Percentiles rank a stretch among this genome's conserved stretches.
These are phyloP conservation scores for Colletotrichum truncatum DNA, from an alignment of 2,329 filamentous ascomycete species.

Conservation along the genomic window DNA sequence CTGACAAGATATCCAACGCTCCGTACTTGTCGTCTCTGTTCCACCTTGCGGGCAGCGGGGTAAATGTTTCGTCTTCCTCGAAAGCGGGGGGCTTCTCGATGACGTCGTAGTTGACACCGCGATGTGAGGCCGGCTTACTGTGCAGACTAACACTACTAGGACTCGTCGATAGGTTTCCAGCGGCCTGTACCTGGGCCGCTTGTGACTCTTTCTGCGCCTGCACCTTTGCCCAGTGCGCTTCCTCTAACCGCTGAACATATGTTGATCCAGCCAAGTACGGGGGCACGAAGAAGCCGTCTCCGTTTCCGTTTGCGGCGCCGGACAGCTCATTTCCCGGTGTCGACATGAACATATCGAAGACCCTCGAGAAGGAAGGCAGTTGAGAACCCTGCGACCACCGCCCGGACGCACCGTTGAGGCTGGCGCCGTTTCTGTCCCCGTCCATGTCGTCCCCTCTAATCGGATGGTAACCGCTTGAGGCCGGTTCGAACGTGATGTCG, in stretches of 20 bases:
- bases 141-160: slow-evolving; percentile 60
- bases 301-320: slow-evolving; percentile 34
- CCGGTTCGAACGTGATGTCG: slow-evolving; percentile 45
- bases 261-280: slow-evolving; percentile 83
- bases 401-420: slow-evolving; percentile 35
- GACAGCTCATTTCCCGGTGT: slow-evolving; percentile 31
- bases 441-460: slow-evolving; percentile 42
- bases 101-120: slow-evolving; percentile 84
- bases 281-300: slow-evolving; percentile 76
- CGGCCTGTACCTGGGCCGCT: slow-evolving; percentile 49
- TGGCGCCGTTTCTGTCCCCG: slow-evolving; percentile 39
- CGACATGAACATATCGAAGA: slow-evolving; percentile 59
- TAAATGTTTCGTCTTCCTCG: slow-evolving; percentile 67
- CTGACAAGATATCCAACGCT: slow-evolving; percentile 77
- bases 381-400: slow-evolving; percentile 32
- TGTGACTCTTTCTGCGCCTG: slow-evolving; percentile 59
- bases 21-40: slow-evolving; percentile 79
- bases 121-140: slow-evolving; percentile 68
- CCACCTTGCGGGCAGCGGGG: slow-evolving; percentile 84
- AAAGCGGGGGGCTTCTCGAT: slow-evolving; percentile 76
- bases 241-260: slow-evolving; percentile 80
- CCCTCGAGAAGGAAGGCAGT: slow-evolving; percentile 60
- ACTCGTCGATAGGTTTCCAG: slow-evolving; percentile 62
- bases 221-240: slow-evolving; percentile 71
- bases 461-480: slow-evolving; percentile 34